Evolutionary conservation across 352 stramenopile species (phyloP), one percentile per base, ranked within the genome.

Genomic region (Globisporangium canariense): DNA sequence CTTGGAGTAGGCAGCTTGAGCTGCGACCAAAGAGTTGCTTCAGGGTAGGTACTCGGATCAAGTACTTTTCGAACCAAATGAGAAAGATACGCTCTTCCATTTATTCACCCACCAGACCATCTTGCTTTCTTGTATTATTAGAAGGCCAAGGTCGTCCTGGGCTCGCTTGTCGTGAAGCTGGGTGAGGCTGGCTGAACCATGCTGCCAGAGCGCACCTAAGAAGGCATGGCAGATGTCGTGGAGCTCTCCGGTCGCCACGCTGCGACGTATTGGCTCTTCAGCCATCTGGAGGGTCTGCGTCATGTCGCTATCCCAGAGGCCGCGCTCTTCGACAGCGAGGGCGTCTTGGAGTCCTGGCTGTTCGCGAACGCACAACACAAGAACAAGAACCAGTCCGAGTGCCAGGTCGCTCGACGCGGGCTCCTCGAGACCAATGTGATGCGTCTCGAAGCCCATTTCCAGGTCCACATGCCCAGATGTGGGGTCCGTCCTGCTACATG

Each of bases 321-420:
- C 6, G 76, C 67, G 16, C 52, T 85, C n/a, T 74, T 82, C 46
- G 69, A 81, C 22, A 46, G 63, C 8, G 76, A 80, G 63, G 76
- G 74, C n/a, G 63, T 81, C 1, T 63, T 82, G 6, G 71, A 70
- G n/a, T 63, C 62, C 5, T 82, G 76, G 74, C 43, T 79, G 4
- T 73, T 52, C 54, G 40, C 64, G 3, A 58, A 46, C 18, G 8
- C 36, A 20, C 36, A 41, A 20, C 36, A 41, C 3, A 46, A 30
- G 40, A 59, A 61, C n/a, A 60, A 52, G 32, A 64, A 64, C 14
- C 65, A 72, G 3, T 6, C 6, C 13, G 46, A 54, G 2, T 62
- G 54, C n/a, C 62, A 45, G 14, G 43, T 72, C 1, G 34, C 10
- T 13, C 47, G 51, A 10, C 68, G 58, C 13, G 66, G 71, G 1